Conservation (phyloP, 768 basidiomycete species). For the Daedaleopsis sinensis region DNA sequence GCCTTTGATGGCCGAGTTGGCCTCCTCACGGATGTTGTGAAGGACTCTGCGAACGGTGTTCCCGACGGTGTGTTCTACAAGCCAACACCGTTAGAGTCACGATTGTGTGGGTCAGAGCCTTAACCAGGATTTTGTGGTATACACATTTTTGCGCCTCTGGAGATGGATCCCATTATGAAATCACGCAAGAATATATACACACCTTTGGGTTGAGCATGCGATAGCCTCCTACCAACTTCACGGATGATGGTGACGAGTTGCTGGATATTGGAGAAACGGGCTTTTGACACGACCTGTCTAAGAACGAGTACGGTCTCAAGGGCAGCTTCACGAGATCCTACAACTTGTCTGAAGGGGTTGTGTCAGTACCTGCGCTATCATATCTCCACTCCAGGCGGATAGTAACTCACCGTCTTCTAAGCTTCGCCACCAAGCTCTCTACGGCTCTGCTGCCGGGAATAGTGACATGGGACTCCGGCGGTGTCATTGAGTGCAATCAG, state of each 20-base stretch:
- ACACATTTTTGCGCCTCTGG: too few species aligned
- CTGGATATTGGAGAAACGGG: constrained; percentile 84
- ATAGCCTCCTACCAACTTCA: constrained; percentile 74
- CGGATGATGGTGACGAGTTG: constrained; percentile 82
- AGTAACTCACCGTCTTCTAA: constrained; percentile 69
- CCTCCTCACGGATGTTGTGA: constrained; percentile 95
- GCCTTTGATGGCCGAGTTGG: constrained; percentile 73
- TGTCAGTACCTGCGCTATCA: not conserved
- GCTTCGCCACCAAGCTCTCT: constrained; percentile 68
- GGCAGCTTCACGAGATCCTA: constrained; percentile 88
- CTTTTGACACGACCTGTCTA: constrained; percentile 86
- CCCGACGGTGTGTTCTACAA: constrained; percentile 87
- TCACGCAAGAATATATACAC: constrained; percentile 2
- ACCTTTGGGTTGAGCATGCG: constrained; percentile 97
- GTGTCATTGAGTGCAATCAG: too few species aligned
- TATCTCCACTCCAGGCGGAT: constrained; percentile 8
- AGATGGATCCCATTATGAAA: not conserved
- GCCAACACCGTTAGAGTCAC: not conserved
- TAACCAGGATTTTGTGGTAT: too few species aligned
- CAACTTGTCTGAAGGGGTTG: constrained; percentile 72
- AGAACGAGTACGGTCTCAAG: constrained; percentile 88
- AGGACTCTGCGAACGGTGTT: constrained; percentile 93
- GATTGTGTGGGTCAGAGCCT: too few species aligned
- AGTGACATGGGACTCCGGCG: constrained; percentile 37
- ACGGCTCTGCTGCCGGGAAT: constrained; percentile 59